Conservation (phyloP, 208 protist genomes). For the Crithidia expoeki region DNA sequence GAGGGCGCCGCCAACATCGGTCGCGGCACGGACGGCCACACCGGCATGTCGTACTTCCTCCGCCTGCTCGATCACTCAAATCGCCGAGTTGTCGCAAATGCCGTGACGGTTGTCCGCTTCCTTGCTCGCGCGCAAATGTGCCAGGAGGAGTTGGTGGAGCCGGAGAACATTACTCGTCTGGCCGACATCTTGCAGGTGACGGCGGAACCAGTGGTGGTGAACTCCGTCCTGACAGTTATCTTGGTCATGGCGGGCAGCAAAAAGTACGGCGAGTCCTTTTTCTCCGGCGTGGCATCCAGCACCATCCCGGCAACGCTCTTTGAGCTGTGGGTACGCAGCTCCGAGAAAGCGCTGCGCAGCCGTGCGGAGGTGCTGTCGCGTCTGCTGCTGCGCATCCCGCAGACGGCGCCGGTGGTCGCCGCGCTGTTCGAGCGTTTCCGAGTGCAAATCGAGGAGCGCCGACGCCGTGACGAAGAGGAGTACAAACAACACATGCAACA, state of each 20-base stretch:
- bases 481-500: slow-evolving; percentile 79
- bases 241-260: slow-evolving; percentile 74
- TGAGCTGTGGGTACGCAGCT: slow-evolving; percentile 72
- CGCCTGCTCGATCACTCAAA: slow-evolving; percentile 77
- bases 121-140: slow-evolving; percentile 67
- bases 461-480: slow-evolving; percentile 81
- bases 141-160: slow-evolving; percentile 59
- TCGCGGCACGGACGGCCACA: slow-evolving; percentile 70
- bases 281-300: slow-evolving; percentile 51
- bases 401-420: slow-evolving; percentile 37
- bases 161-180: slow-evolving; percentile 63
- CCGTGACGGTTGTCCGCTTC: slow-evolving; percentile 61
- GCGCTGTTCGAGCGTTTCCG: slow-evolving; percentile 70
- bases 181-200: slow-evolving; percentile 58
- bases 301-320: slow-evolving; percentile 66
- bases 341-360: slow-evolving; percentile 67
- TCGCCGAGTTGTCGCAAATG: slow-evolving; percentile 70
- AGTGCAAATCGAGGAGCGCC: slow-evolving; percentile 72
- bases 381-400: slow-evolving; percentile 56
- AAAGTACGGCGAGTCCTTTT: slow-evolving; percentile 57
- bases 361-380: slow-evolving; percentile 71
- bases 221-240: slow-evolving; percentile 73
- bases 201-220: slow-evolving; percentile 49
- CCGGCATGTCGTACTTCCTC: slow-evolving; percentile 83
- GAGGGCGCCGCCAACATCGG: slow-evolving; percentile 64